A percentile compares a stretch with the other conserved stretches of the same genome.
Conservation (phyloP, 371 early-diverging fungal species). For the Mycotypha africana region DNA sequence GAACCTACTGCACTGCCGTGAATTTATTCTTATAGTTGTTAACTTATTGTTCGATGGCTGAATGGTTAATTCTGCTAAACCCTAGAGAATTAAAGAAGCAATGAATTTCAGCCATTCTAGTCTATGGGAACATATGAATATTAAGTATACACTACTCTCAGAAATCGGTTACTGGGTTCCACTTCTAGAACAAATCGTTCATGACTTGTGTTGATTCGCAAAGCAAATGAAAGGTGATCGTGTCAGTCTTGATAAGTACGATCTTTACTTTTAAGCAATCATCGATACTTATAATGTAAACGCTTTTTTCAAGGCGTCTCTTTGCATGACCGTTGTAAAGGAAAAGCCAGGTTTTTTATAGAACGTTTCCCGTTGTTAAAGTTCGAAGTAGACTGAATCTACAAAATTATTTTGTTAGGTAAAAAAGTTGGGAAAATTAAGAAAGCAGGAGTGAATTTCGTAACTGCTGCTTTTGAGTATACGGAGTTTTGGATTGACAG, state of each 20-base stretch:
- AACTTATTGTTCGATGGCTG: slow-evolving; percentile 49
- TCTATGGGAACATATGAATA: not conserved
- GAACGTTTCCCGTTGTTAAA: too few species aligned
- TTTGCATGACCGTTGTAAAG: slow-evolving; percentile 25
- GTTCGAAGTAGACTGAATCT: too few species aligned
- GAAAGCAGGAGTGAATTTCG: too few species aligned
- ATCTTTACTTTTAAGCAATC: not conserved
- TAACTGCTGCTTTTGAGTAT: too few species aligned
- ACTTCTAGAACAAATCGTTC: slow-evolving; percentile 51
- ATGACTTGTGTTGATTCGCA: slow-evolving; percentile 49
- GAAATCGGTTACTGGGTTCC: slow-evolving; percentile 32
- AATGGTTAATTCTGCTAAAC: slow-evolving; percentile 58
- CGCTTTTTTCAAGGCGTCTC: slow-evolving; percentile 31
- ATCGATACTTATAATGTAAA: slow-evolving; percentile 43
- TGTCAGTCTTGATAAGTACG: slow-evolving; percentile 15
- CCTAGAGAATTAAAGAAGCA: slow-evolving; percentile 25
- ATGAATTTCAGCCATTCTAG: not conserved
- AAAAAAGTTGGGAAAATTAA: too few species aligned
- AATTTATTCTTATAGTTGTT: slow-evolving; percentile 46
- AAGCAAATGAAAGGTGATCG: slow-evolving; percentile 6
- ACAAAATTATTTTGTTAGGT: too few species aligned
- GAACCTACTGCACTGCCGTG: slow-evolving; percentile 57
- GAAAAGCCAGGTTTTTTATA: too few species aligned
- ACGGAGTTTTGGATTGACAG: too few species aligned
- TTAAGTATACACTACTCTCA: slow-evolving; percentile 15